Evolutionary conservation across 495 filamentous ascomycete species (phyloP).

Genomic region (Penicillium diatomitis): DNA sequence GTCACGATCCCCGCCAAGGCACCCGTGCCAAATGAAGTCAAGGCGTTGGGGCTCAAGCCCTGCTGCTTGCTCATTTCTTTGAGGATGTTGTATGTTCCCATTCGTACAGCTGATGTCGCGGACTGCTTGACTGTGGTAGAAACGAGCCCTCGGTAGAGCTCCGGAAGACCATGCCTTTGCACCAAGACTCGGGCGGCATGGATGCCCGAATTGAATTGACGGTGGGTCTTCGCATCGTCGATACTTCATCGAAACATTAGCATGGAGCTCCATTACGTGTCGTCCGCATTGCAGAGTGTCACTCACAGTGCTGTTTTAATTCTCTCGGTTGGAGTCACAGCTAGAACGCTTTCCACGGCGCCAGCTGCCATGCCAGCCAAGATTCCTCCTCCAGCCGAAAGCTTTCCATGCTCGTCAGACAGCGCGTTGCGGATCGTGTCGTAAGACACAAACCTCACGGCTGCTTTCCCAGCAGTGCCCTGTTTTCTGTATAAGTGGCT

Average conservation of each 20-base stretch:
- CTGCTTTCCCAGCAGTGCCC: conserved; percentile 57
- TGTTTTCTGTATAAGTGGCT: not conserved
- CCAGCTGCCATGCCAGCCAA: conserved; percentile 55
- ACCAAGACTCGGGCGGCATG: conserved; percentile 44
- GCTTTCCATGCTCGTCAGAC: conserved; percentile 45
- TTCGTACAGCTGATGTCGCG: conserved; percentile 52
- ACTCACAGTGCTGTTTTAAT: conserved; percentile 56
- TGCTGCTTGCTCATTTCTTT: conserved; percentile 46
- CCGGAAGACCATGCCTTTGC: conserved; percentile 38
- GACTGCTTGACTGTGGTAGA: conserved; percentile 62
- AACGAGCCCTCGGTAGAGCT: conserved; percentile 51
- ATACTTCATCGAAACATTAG: conserved; percentile 26
- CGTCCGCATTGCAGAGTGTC: not conserved
- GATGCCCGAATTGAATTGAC: conserved; percentile 39
- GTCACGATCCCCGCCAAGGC: conserved; percentile 52
- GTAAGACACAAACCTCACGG: conserved; percentile 55
- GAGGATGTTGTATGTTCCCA: conserved; percentile 60
- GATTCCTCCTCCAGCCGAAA: conserved; percentile 48
- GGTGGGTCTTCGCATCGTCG: conserved; percentile 48
- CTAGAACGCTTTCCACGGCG: conserved; percentile 46
- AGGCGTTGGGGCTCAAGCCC: conserved; percentile 31
- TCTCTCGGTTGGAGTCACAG: conserved; percentile 57
- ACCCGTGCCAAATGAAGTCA: conserved; percentile 52
- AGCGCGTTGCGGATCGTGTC: conserved; percentile 55
- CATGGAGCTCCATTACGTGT: not conserved